phyloP scores from a whole-genome alignment of 148 eudicot genomes.

The Limonium bicolor region DNA sequence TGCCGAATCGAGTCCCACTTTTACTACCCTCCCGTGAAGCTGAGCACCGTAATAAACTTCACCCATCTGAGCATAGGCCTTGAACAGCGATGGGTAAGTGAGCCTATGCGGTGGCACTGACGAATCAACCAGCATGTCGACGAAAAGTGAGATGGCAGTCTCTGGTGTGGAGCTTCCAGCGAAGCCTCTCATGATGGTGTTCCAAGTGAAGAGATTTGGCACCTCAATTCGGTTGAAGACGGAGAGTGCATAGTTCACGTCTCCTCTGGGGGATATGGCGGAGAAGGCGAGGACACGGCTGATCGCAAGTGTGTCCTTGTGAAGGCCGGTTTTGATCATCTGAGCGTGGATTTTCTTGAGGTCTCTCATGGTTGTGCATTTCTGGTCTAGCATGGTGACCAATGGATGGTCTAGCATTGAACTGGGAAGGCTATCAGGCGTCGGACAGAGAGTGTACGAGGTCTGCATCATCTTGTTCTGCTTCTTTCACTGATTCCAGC shows the following conservation, averaged over 20 bases:
- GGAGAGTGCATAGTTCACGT: conserved; percentile 27
- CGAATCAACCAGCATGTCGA: conserved; percentile 29
- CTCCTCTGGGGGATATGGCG: conserved; percentile 16
- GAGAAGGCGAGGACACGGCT: conserved; percentile 30
- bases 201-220: conserved; percentile 38
- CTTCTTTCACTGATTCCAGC: no score
- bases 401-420: conserved; percentile 25
- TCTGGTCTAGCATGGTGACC: conserved; percentile 24
- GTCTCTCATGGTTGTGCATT: conserved; percentile 29
- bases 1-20: conserved; percentile 22
- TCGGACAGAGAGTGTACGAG: conserved; percentile 8
- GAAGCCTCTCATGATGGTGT: conserved; percentile 45
- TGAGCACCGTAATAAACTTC: conserved; percentile 25
- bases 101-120: conserved; percentile 20
- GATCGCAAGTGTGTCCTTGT: conserved; percentile 22
- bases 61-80: conserved; percentile 38
- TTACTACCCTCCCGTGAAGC: conserved; percentile 36
- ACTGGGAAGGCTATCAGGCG: conserved; percentile 22
- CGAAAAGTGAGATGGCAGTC: conserved; percentile 22
- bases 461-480: conserved; percentile 4
- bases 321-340: conserved; percentile 34
- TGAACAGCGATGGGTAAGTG: conserved; percentile 46
- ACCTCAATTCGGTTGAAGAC: conserved; percentile 20
- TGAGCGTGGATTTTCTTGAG: conserved; percentile 35
- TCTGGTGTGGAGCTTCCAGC: conserved; percentile 28